phyloP scores from a whole-genome alignment of 2,329 filamentous ascomycete genomes.

The Trichoderma sp. region DNA sequence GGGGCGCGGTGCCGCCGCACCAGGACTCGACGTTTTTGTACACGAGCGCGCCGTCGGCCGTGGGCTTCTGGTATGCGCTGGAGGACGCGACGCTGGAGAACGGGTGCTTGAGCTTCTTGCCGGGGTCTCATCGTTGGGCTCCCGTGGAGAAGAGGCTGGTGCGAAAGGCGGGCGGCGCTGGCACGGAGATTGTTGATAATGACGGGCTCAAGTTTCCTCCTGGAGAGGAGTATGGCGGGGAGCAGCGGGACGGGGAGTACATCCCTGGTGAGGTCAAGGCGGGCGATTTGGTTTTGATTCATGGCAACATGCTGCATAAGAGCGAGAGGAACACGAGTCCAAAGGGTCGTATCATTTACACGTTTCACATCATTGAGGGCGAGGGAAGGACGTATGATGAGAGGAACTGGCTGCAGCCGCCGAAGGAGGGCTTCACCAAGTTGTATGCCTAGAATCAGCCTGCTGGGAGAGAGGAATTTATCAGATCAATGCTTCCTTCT shows the following conservation, averaged over 20 bases:
- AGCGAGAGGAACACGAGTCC: constrained; percentile 86
- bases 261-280: constrained; percentile 85
- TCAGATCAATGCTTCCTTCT: not conserved
- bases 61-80: constrained; percentile 96
- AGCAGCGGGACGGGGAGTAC: constrained; percentile 54
- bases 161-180: constrained; percentile 50
- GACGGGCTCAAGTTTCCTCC: constrained; percentile 62
- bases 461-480: not conserved
- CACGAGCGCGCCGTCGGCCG: constrained; percentile 81
- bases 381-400: constrained; percentile 72
- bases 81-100: constrained; percentile 87
- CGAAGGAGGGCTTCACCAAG: constrained; percentile 73
- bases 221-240: constrained; percentile 48
- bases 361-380: constrained; percentile 94
- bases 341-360: constrained; percentile 92
- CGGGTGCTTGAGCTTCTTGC: constrained; percentile 83
- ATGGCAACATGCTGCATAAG: constrained; percentile 94
- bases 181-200: constrained; percentile 73
- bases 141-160: constrained; percentile 74
- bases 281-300: constrained; percentile 86
- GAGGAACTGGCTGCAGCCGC: constrained; percentile 91
- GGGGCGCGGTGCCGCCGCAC: constrained; percentile 84
- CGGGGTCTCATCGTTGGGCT: constrained; percentile 74
- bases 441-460: constrained; percentile 44
- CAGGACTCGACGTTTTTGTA: constrained; percentile 93